Base-by-base conservation (phyloP, 2,329 filamentous ascomycete species). In the Dactylella cylindrospora region DNA sequence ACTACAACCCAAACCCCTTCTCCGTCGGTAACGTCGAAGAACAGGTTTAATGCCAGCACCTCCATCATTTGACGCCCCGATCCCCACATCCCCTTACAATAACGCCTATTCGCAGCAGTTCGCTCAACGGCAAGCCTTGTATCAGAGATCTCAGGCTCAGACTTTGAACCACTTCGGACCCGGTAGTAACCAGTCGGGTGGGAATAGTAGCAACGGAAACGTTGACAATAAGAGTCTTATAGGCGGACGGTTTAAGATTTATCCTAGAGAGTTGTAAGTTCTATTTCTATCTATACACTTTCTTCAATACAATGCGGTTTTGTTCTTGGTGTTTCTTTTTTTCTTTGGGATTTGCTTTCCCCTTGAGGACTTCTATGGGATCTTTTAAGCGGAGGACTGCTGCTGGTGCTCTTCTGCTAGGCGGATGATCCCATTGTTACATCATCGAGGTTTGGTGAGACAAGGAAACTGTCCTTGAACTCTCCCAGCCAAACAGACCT, bases 61-160 rank as follows among this genome's bases (percentile, higher is more conserved):
- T 62, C 57, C 57, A 19, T 62, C 57, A 49, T 62, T 62, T 62
- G 57, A 62, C 57, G 50, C 57, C 35, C 57, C 57, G 57, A 62
- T 45, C 41, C 41, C 57, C 29, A 50, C 57, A 9, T 62, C 57
- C 23, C 57, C 57, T 12, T 62, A 62, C 38, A 62, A 62, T 39
- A 62, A 62, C 38, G 45, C 49, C 13, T 62, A 62, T 35, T 47
- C 51, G 43, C 57, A 62, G 43, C 57, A 62, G 38, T 29, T 50
- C 38, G 57, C 49, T 25, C 57, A 62, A 3, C 57, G 57, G 10
- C 57, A 62, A 26, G 49, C 57, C 35, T 25, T 62, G 17, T 53
- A 54, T 22, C 57, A 62, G 25, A 38, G 57, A 29, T 49, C 49
- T 17, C 57, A 62, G 28, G 57, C 57, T 26, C 49, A 61, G 35